Evolutionary conservation across 257 asterid species (phyloP), one percentile per base, ranked within the genome.

Genomic region (Linderniella brevidens): DNA sequence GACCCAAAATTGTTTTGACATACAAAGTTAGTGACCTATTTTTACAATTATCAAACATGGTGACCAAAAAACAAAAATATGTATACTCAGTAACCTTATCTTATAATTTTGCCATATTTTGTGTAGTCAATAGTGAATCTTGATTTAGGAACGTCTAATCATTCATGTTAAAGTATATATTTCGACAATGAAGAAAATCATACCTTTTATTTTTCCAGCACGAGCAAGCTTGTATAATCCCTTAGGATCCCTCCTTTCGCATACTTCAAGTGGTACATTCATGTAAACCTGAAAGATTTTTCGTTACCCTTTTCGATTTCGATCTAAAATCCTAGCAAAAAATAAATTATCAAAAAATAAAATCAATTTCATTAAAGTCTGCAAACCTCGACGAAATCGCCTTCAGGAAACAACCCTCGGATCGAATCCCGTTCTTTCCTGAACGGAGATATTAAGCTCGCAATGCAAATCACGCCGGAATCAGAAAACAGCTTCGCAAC

Each of bases 151-250:
- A 16, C 1, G 10, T 9, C 12, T n/a, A 42, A 42, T 13, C 5
- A 42, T 42, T 11, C 12, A 17, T 42, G 13, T 11, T 17, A 42
- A 4, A 11, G 4, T 5, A 5, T 42, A 5, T 7, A 42, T 11
- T 42, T 9, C 15, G 13, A 4, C 13, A 11, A 19, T 25, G 36
- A 39, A 11, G 51, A 13, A 38, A 54, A 52, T 49, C 59, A 37
- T 58, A 90, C 99, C 99, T 77, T 82, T 85, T 41, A 90, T 85
- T 69, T 82, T 79, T 52, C 99, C 94, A 49, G 93, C 92, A 55
- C 99, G 79, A 40, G 99, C 93, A 40, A 90, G 94, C 72, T 90
- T 85, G 82, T 90, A 90, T 61, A 90, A 52, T 55, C 99, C 96
- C 76, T 90, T 90, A 19, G 99, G 80, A 75, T 90, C 99, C 75